phyloP scores from a whole-genome alignment of 768 basidiomycete species.

The Leccinum uliginosum region DNA sequence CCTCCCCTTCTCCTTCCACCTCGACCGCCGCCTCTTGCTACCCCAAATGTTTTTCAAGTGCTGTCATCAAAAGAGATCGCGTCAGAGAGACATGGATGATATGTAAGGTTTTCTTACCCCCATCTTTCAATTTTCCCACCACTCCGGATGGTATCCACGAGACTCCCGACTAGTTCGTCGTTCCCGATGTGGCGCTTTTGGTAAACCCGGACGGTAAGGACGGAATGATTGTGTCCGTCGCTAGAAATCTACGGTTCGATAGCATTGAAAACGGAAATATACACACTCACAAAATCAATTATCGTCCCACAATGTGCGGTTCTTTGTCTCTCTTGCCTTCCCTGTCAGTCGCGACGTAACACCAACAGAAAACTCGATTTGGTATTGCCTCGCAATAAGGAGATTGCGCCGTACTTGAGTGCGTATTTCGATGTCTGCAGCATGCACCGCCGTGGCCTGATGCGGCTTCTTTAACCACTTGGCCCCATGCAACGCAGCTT shows the following conservation, averaged over 20 bases:
- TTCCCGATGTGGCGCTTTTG: not conserved
- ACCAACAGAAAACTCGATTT: not conserved
- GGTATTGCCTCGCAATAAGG: not conserved
- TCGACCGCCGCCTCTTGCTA: too few species aligned
- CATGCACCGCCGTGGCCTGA: constrained; percentile 89
- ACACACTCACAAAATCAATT: not conserved
- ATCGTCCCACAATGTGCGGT: not conserved
- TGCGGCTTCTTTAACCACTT: constrained; percentile 98
- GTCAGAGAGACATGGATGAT: not conserved
- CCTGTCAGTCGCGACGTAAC: not conserved
- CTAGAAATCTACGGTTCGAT: not conserved
- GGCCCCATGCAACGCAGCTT: constrained; percentile 86
- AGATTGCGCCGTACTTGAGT: not conserved
- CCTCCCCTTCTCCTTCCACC: too few species aligned
- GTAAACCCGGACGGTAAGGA: not conserved
- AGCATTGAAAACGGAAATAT: not conserved
- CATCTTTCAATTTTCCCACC: not conserved
- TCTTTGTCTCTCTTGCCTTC: not conserved
- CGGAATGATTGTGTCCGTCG: not conserved
- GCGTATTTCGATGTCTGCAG: constrained; percentile 36
- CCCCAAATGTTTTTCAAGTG: not conserved
- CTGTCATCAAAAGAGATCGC: not conserved
- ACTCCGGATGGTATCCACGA: not conserved
- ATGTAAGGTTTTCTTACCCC: not conserved
- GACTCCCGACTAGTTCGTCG: not conserved